phyloP scores from a whole-genome alignment of 768 basidiomycete genomes.

The Multifurca ochricompacta region DNA sequence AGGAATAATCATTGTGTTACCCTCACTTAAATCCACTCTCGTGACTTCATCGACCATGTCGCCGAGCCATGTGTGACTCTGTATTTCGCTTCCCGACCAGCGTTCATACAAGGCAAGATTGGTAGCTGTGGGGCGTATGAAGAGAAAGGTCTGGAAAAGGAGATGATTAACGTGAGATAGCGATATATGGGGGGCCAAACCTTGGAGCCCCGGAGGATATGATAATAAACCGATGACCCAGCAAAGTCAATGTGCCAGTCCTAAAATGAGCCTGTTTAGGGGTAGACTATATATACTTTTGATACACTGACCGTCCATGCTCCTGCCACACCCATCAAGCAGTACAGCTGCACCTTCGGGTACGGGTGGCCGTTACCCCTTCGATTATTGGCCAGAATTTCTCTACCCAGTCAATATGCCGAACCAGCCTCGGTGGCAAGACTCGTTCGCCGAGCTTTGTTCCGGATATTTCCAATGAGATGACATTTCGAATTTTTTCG shows the following conservation, averaged over 20 bases:
- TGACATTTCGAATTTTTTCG: slow-evolving; percentile 91
- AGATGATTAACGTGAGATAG: neutral
- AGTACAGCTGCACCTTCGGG: slow-evolving; percentile 94
- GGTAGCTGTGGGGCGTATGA: slow-evolving; percentile 79
- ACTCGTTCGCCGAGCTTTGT: slow-evolving; percentile 74
- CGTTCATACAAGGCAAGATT: slow-evolving; percentile 87
- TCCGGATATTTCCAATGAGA: slow-evolving; percentile 88
- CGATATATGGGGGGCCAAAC: slow-evolving; percentile 31
- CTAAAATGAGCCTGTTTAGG: slow-evolving; percentile 33
- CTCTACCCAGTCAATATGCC: slow-evolving; percentile 96
- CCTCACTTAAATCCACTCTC: slow-evolving; percentile 66
- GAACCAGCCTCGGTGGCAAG: slow-evolving; percentile 72
- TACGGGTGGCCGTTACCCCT: slow-evolving; percentile 63
- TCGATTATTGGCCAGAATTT: slow-evolving; percentile 79
- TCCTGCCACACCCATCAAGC: slow-evolving; percentile 88
- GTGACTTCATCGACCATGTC: slow-evolving; percentile 88
- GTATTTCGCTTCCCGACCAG: slow-evolving; percentile 90
- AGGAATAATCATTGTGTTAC: slow-evolving; percentile 91
- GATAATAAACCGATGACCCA: slow-evolving; percentile 96
- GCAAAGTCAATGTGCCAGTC: slow-evolving; percentile 99
- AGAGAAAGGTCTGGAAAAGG: slow-evolving; percentile 75
- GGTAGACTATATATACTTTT: neutral
- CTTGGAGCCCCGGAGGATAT: slow-evolving; percentile 81
- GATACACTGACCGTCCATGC: slow-evolving; percentile 79
- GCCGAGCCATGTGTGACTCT: slow-evolving; percentile 85